Evolutionary conservation across 2,329 filamentous ascomycete genomes (phyloP).

Genomic region (Eurotiales sp.): DNA sequence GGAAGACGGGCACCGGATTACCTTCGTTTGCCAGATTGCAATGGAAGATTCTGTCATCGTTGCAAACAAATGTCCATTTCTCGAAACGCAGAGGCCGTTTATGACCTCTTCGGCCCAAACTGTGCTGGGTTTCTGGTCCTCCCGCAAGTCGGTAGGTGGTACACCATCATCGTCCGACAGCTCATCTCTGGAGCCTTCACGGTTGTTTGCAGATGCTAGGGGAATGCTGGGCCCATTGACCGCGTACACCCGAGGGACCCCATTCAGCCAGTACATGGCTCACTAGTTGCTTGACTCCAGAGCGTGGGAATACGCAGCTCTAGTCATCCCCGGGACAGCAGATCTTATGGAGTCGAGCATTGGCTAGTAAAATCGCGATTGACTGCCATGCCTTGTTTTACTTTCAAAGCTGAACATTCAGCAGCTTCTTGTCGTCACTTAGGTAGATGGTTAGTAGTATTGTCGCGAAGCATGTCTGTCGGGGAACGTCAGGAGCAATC

Average conservation of each 20-base stretch:
- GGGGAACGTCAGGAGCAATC: constrained; percentile 10
- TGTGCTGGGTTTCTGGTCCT: constrained; percentile 27
- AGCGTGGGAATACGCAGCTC: constrained; percentile 25
- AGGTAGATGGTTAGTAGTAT: not conserved
- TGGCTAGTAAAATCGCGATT: constrained; percentile 20
- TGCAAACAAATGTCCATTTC: constrained; percentile 78
- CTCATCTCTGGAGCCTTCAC: constrained; percentile 15
- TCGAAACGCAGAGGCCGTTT: constrained; percentile 70
- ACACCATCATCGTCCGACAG: constrained; percentile 15
- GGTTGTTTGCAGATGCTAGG: constrained; percentile 24
- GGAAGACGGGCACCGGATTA: constrained; percentile 35
- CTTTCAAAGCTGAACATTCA: constrained; percentile 6
- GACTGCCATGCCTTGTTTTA: constrained; percentile 21
- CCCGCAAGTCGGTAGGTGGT: constrained; percentile 18
- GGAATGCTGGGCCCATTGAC: constrained; percentile 43
- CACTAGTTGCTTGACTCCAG: constrained; percentile 25
- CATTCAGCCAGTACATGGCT: constrained; percentile 50
- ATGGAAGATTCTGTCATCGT: constrained; percentile 81
- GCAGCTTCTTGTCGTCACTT: not conserved
- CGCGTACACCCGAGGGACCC: constrained; percentile 47
- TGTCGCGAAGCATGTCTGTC: not conserved
- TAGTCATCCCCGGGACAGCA: constrained; percentile 33
- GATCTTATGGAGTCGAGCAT: constrained; percentile 22
- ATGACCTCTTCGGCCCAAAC: constrained; percentile 61
- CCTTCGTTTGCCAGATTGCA: constrained; percentile 96